These are phyloP conservation scores for Yamadazyma takamatsuzukensis DNA, from an alignment of 805 yeast species.

Conservation along the genomic window DNA sequence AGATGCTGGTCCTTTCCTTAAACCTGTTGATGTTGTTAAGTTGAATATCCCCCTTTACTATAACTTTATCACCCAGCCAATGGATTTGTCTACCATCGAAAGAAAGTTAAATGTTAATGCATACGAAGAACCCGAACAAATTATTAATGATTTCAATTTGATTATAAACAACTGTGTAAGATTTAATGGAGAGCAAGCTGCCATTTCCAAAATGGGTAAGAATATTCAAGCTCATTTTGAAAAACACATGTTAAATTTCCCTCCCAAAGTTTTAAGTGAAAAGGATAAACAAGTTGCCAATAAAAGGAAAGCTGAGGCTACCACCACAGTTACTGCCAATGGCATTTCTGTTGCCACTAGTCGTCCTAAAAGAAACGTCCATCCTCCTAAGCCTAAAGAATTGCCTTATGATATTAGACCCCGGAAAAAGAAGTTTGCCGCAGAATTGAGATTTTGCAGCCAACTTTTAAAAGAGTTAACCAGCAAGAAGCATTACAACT, in stretches of 20 bases:
- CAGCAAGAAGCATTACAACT: constrained; percentile 77
- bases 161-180: constrained; percentile 79
- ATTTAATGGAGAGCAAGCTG: constrained; percentile 82
- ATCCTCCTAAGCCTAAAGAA: constrained; percentile 94
- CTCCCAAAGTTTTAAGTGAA: constrained; percentile 41
- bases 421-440: constrained; percentile 83
- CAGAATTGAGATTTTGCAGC: constrained; percentile 83
- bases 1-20: constrained; percentile 86
- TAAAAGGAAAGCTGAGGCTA: constrained; percentile 16
- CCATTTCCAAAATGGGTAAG: constrained; percentile 87
- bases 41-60: constrained; percentile 88
- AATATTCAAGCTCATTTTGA: constrained; percentile 89
- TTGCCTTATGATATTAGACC: constrained; percentile 90
- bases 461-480: constrained; percentile 77
- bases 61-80: constrained; percentile 78
- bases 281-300: constrained; percentile 9
- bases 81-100: constrained; percentile 93
- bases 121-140: constrained; percentile 65
- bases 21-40: constrained; percentile 86
- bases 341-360: constrained; percentile 57
- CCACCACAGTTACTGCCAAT: neutral
- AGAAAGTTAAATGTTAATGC: constrained; percentile 66
- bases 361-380: constrained; percentile 92
- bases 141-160: constrained; percentile 73
- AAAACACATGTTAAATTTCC: constrained; percentile 89